Conservation (phyloP, 2,329 filamentous ascomycete genomes). For the Rhynchosporium secalis region DNA sequence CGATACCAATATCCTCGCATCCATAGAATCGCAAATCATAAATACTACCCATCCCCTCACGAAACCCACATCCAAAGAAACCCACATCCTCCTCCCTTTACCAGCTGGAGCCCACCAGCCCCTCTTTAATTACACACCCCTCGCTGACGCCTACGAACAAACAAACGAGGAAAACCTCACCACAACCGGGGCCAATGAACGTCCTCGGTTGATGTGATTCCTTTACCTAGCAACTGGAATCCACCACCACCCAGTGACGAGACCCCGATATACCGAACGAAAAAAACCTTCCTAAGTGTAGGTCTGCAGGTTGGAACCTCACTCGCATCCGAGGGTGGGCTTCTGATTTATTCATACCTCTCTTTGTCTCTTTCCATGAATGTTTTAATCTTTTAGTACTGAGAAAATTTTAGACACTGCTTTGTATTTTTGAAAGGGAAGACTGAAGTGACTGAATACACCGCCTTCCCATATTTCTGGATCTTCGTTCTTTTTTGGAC, state of each 20-base stretch:
- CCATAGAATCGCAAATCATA: too few species aligned
- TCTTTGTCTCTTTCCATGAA: neutral
- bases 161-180: neutral
- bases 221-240: neutral
- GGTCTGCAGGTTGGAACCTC: conserved; percentile 6
- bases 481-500: too few species aligned
- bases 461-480: too few species aligned
- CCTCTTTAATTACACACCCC: neutral
- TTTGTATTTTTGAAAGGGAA: too few species aligned
- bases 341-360: neutral
- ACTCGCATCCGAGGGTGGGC: conserved; percentile 8
- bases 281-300: conserved; percentile 1
- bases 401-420: too few species aligned
- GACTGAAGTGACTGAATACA: too few species aligned
- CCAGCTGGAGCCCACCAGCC: neutral
- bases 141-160: neutral
- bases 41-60: neutral
- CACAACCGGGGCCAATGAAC: neutral
- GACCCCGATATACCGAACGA: neutral
- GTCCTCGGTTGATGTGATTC: neutral
- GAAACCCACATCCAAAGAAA: neutral
- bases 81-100: neutral
- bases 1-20: too few species aligned
- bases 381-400: neutral
- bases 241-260: neutral